Evolutionary conservation across 495 filamentous ascomycete species (phyloP), one percentile per base, ranked within the genome.

Genomic region (Talaromyces liani): DNA sequence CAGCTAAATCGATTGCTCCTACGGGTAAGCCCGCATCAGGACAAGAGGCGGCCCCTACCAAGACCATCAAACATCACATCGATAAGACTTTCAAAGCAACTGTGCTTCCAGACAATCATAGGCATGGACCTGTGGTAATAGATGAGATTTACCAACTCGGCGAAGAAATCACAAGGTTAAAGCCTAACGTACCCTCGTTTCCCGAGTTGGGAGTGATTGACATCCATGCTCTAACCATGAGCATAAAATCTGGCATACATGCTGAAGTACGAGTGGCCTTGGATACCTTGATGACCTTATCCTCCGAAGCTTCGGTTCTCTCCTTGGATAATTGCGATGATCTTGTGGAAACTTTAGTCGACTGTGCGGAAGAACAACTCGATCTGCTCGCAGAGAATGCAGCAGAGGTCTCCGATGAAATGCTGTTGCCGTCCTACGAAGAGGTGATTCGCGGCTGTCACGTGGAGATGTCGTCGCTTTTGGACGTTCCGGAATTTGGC

Each of bases 241-340:
- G 91, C 68, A 79, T 98, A n/a, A 91, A 95, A 65, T 96, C 89
- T 63, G 94, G 93, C 3, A 90, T 98, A 59, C 84, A 91, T 68
- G 87, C 86, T 12, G 94, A 98, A 72, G 85, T 97, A 27, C 87
- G 92, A 9, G 75, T 96, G 66, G 93, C 94, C 12, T 76, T 98
- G 58, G 94, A 97, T 73, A 89, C 88, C 1, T 81, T 98, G 7
- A 86, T 85, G 9, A 86, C 86, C 16, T 72, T 96, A 6, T 88
- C 91, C 10, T 81, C 84, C 33, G 87, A 89, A 39, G 76, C 83
- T 8, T 73, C 79, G 2, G 73, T 84, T 45, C 81, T 91, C 29
- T 82, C 87, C 45, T 76, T 98, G 9, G 80, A 88, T 58, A 83
- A 85, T 49, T 96, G 92, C 69, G 91, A 96, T 25, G 93, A 98